These are phyloP conservation scores for Marasmius sp. DNA, from an alignment of 1,284 basidiomycete genomes.

Conservation along the genomic window DNA sequence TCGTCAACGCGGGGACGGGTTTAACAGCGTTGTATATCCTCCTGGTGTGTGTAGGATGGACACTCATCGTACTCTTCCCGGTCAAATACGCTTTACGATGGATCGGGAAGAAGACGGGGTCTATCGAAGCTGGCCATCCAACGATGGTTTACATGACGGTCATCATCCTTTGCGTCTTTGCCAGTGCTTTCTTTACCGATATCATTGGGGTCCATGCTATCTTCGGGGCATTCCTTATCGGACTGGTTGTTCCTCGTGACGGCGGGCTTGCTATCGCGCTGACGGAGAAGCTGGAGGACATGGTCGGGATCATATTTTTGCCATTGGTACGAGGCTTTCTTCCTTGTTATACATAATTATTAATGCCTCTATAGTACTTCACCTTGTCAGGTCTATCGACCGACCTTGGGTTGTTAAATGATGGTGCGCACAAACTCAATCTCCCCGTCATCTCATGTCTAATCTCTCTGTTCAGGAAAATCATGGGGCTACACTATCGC, in stretches of 20 bases:
- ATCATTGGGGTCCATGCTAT: constrained; percentile 93
- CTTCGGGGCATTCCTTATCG: constrained; percentile 88
- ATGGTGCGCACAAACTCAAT: constrained; percentile 41
- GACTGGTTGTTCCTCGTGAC: constrained; percentile 90
- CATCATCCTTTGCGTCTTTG: constrained; percentile 77
- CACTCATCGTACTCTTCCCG: constrained; percentile 76
- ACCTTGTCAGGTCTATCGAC: constrained; percentile 87
- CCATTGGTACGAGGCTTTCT: constrained; percentile 62
- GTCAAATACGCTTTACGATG: constrained; percentile 63
- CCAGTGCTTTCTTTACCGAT: constrained; percentile 91
- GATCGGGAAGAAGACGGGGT: constrained; percentile 79
- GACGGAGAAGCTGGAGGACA: constrained; percentile 83
- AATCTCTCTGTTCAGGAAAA: constrained; percentile 46
- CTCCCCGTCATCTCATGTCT: constrained; percentile 29
- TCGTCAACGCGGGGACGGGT: constrained; percentile 82
- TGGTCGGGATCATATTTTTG: constrained; percentile 79
- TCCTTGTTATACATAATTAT: not conserved
- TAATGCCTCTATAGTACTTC: constrained; percentile 64
- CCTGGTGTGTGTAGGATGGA: constrained; percentile 81
- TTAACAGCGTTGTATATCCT: constrained; percentile 81
- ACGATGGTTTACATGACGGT: constrained; percentile 79
- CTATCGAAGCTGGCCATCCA: constrained; percentile 74
- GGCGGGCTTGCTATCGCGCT: constrained; percentile 81
- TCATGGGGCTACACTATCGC: constrained; percentile 90
- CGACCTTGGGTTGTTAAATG: constrained; percentile 81